A percentile compares a stretch with the other conserved stretches of the same genome.
Conservation (phyloP, 371 early-diverging fungal species). For the Saksenaea oblongispora region DNA sequence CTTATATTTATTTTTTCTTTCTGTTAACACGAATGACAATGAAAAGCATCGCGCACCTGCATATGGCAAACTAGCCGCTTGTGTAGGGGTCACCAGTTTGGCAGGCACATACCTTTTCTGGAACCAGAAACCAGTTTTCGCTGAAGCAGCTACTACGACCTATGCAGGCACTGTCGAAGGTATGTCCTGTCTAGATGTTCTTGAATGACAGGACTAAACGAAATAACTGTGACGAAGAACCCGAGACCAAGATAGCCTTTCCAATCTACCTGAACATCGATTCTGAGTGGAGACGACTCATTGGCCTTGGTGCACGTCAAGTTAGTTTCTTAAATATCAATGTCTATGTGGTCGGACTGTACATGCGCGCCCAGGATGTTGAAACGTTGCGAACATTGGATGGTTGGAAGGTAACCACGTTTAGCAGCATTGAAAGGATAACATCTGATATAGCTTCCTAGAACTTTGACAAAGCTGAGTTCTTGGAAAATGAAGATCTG, state of each 20-base stretch:
- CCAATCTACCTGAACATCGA: slow-evolving; percentile 36
- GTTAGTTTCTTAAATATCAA: slow-evolving; percentile 69
- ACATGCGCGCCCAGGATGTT: slow-evolving; percentile 54
- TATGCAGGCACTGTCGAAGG: slow-evolving; percentile 46
- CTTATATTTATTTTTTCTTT: background rate
- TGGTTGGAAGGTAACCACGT: slow-evolving; percentile 40
- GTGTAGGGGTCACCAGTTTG: background rate
- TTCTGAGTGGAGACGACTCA: slow-evolving; percentile 44
- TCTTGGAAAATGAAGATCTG: slow-evolving; percentile 32
- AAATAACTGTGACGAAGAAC: slow-evolving; percentile 22
- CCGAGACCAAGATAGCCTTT: slow-evolving; percentile 33
- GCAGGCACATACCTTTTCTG: slow-evolving; percentile 6
- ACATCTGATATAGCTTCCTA: slow-evolving; percentile 8
- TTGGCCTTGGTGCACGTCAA: slow-evolving; percentile 71
- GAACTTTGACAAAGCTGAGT: slow-evolving; percentile 39
- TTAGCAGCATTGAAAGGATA: background rate
- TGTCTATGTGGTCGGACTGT: slow-evolving; percentile 69
- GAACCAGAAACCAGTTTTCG: slow-evolving; percentile 11
- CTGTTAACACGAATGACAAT: background rate
- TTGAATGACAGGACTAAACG: background rate
- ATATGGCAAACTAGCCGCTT: background rate
- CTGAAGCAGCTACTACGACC: slow-evolving; percentile 22
- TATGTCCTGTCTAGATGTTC: background rate
- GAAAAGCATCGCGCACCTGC: background rate
- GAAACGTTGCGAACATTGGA: slow-evolving; percentile 19